A percentile compares a stretch with the other conserved stretches of the same genome.
Evolutionary conservation across 805 yeast genomes (phyloP).

Genomic region (Groenewaldozyma tartarivorans): DNA sequence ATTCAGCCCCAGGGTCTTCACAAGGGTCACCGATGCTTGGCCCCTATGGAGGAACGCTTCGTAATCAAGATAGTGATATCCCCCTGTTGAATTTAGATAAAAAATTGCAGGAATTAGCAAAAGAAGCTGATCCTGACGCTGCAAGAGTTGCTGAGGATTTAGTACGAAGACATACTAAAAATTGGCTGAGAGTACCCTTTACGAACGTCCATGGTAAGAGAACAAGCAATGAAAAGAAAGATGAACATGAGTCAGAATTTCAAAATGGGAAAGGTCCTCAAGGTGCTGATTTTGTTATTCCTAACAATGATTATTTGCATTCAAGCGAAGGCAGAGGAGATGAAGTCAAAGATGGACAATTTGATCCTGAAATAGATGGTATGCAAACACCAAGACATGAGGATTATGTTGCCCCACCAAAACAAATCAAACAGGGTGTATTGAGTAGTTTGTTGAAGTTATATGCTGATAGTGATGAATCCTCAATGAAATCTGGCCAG

Average conservation of each 20-base stretch:
- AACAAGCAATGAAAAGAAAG: not conserved
- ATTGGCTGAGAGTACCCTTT: not conserved
- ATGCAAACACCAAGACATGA: slow-evolving; percentile 18
- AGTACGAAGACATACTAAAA: slow-evolving; percentile 12
- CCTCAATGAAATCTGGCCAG: slow-evolving; percentile 2
- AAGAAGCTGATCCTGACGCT: slow-evolving; percentile 12
- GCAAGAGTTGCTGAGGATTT: slow-evolving; percentile 14
- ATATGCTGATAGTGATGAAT: slow-evolving; percentile 33
- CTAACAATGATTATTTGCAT: slow-evolving; percentile 11
- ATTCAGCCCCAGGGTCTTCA: not conserved
- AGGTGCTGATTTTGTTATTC: slow-evolving; percentile 9
- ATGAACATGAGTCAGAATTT: not conserved
- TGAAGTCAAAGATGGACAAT: slow-evolving; percentile 8
- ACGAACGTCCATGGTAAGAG: not conserved
- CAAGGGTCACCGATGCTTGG: not conserved
- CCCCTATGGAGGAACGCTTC: not conserved
- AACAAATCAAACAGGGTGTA: slow-evolving; percentile 75
- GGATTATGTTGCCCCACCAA: slow-evolving; percentile 50
- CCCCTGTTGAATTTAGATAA: slow-evolving; percentile 17
- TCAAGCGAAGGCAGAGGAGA: slow-evolving; percentile 5
- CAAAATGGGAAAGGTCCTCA: slow-evolving; percentile 3
- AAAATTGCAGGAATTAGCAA: slow-evolving; percentile 8
- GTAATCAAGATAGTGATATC: slow-evolving; percentile 14
- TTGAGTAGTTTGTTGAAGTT: slow-evolving; percentile 66
- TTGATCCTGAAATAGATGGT: slow-evolving; percentile 7